Evolutionary conservation across 140 eudicot species (phyloP), one percentile per base, ranked within the genome.

Genomic region (Ambrosia hybrid): DNA sequence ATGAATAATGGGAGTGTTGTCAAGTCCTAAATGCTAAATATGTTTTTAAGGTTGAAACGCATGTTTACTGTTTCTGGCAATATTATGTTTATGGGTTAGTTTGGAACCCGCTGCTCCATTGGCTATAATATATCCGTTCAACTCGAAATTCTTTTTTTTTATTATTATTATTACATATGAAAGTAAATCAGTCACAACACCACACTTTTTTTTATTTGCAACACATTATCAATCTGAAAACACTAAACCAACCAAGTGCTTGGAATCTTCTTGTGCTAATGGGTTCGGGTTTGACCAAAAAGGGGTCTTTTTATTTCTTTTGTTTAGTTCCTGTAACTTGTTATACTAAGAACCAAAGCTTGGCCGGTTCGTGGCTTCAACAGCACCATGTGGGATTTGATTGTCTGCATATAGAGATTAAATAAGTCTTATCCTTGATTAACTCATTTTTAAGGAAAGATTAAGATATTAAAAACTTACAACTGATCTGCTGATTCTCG

Each of bases 381-480:
- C 84, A 74, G 62, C 79, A 67, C 84, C 84, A 68, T 13, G 73
- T 36, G 38, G 62, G 65, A 33, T 74, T 80, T 62, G 79, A 68
- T 69, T 56, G 59, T 60, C 84, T 80, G 78, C 80, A 62, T 41
- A 62, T 41, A 16, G 13, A 79, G 65, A 48, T 59, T 6, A 45
- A 73, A 53, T 4, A 9, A 58, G n/a, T n/a, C n/a, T n/a, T n/a
- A n/a, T n/a, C n/a, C n/a, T n/a, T 9, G n/a, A 2, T 46, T 2
- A 46, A 46, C 6, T 9, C 26, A 3, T 48, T 6, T 21, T n/a
- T 45, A 46, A 71, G n/a, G 45, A 46, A 33, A 68, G 7, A 33
- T 48, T 49, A 12, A 26, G 9, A 12, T 26, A 33, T 16, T 30
- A 36, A 51, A 45, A 57, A 75, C 84, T 80, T 75, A 80, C 84